These are phyloP conservation scores for Strobilomyces dryophilus DNA, from an alignment of 768 basidiomycete species.

Conservation along the genomic window DNA sequence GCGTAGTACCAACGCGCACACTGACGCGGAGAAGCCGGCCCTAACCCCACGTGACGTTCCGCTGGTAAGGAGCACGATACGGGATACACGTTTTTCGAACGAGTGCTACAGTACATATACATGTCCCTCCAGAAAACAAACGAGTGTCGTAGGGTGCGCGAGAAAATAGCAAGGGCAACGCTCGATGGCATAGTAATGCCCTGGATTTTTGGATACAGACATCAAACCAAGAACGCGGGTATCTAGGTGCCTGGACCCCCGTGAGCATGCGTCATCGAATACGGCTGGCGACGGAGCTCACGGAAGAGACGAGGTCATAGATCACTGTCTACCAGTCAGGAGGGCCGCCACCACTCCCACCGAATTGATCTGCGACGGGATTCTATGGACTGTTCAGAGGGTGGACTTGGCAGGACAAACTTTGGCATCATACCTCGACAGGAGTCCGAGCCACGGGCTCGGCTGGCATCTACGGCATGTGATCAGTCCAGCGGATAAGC, in stretches of 20 bases:
- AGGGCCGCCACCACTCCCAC: constrained; percentile 10
- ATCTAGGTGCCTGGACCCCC: constrained; percentile 1
- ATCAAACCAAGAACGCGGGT: background rate
- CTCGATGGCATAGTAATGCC: constrained; percentile 5
- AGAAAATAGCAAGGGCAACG: constrained; percentile 5
- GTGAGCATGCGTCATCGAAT: constrained; percentile 4
- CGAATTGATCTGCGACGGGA: constrained; percentile 19
- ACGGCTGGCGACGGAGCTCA: constrained; percentile 6
- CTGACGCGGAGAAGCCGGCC: constrained; percentile 33
- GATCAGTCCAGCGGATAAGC: constrained; percentile 1
- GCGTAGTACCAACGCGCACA: constrained; percentile 9
- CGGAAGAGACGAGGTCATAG: background rate
- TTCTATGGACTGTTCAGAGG: constrained; percentile 13
- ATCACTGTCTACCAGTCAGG: constrained; percentile 27
- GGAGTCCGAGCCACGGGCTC: constrained; percentile 2
- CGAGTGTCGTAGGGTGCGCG: background rate
- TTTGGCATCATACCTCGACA: constrained; percentile 9
- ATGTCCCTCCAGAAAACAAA: constrained; percentile 4
- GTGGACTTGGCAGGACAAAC: background rate
- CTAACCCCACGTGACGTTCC: constrained; percentile 24
- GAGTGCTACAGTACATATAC: constrained; percentile 10
- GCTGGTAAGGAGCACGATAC: background rate
- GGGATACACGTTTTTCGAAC: constrained; percentile 3
- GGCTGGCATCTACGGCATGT: constrained; percentile 8
- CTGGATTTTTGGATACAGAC: constrained; percentile 7